Base-by-base conservation (phyloP, 2,329 filamentous ascomycete genomes). In the Diaporthe caulivora region DNA sequence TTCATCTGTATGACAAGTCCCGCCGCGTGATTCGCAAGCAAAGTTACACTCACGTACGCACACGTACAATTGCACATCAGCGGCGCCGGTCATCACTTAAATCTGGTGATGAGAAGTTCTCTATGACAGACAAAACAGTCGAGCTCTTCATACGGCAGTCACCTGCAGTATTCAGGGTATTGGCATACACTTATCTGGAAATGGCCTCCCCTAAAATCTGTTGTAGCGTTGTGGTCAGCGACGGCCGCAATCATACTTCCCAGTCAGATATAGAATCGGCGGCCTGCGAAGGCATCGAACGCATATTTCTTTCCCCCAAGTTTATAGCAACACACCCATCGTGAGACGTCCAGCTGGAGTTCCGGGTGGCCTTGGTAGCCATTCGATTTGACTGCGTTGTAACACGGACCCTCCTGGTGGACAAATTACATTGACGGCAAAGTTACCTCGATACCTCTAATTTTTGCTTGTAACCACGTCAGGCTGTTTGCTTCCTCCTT, bases 401-500 rank as follows among this genome's bases (percentile, higher is more conserved):
- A 54, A 29, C 34, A 71, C 55, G 10, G 4, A 18, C 49, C 37
- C 44, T 44, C 49, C 8, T 26, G 13, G 21, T 62, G 53, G 44
- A 10, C 55, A 24, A 55, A 62, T 15, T 24, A 24, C 8, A 26
- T 42, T 31, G 49, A 53, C 47, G 29, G 18, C 13, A 24, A 26
- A 37, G 31, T 24, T 40, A 67, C 62, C 47, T 40, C 17, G 62
- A 24, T 53, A 67, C 47, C n/a, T 67, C 31, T 51, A 29, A 1
- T 9, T 58, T 29, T 24, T n/a, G 17, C 24, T 49, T 17, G 31
- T 37, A 24, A 51, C 42, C 44, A 37, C 13, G 21, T 51, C 44
- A 51, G 34, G 17, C 26, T 67, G 62, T 67, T 67, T 67, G 62
- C 62, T 67, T 21, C 62, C 47, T 31, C 29, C 15, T 26, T 26